These are phyloP conservation scores for Scheffersomyces lignicola DNA, from an alignment of 1,139 yeast species.

Conservation along the genomic window DNA sequence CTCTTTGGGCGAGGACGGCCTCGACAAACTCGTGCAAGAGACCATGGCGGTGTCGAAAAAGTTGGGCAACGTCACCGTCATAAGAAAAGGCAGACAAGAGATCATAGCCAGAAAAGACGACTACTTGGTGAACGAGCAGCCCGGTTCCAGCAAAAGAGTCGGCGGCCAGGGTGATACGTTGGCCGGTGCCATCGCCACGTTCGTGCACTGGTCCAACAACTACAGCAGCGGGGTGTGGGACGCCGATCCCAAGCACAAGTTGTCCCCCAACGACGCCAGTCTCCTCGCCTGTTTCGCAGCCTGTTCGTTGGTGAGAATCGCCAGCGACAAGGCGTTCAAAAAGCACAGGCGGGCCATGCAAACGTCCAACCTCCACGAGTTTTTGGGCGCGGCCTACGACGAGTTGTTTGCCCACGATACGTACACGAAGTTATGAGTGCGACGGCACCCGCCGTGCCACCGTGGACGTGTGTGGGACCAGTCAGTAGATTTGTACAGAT, in stretches of 20 bases:
- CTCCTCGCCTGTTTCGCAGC: conserved; percentile 75
- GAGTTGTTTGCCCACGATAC: conserved; percentile 40
- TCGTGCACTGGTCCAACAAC: conserved; percentile 48
- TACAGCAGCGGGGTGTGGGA: conserved; percentile 61
- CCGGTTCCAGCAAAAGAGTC: conserved; percentile 58
- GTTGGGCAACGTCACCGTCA: conserved; percentile 63
- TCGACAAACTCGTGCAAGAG: conserved; percentile 23
- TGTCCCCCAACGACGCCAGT: conserved; percentile 45
- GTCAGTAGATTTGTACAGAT: too few relatives aligned
- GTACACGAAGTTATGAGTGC: conserved; percentile 1
- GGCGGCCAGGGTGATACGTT: conserved; percentile 54
- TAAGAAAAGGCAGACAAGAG: conserved; percentile 74
- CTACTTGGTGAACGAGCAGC: conserved; percentile 36
- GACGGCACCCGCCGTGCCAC: too few relatives aligned
- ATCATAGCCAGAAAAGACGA: conserved; percentile 49
- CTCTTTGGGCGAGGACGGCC: conserved; percentile 24
- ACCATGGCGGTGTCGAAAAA: conserved; percentile 49
- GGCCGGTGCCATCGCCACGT: conserved; percentile 44
- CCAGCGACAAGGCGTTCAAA: conserved; percentile 65
- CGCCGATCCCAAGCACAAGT: conserved; percentile 52
- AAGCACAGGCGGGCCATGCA: conserved; percentile 77
- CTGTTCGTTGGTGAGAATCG: conserved; percentile 61
- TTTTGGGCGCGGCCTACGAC: conserved; percentile 63
- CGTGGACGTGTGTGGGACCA: too few relatives aligned
- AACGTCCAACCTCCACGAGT: conserved; percentile 75